Percentiles rank a stretch among this genome's conserved stretches.
These are phyloP conservation scores for Monosporascus sp. DNA, from an alignment of 2,329 filamentous ascomycete genomes.

Conservation along the genomic window DNA sequence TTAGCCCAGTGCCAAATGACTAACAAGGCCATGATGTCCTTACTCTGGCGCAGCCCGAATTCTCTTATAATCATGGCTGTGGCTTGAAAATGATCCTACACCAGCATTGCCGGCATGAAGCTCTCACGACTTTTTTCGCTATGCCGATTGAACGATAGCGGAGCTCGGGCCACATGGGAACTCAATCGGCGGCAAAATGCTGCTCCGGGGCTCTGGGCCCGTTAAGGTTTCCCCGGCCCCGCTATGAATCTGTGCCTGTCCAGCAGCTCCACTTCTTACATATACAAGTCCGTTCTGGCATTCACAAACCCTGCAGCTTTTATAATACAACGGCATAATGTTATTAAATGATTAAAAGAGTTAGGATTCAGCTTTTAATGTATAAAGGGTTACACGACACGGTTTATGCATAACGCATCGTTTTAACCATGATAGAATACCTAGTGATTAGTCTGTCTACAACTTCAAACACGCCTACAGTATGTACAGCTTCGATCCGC, in stretches of 20 bases:
- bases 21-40: background rate
- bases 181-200: background rate
- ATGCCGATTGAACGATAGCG: background rate
- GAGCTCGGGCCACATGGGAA: background rate
- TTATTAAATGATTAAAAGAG: too few species aligned
- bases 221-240: too few species aligned
- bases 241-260: too few species aligned
- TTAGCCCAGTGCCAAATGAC: background rate
- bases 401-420: too few species aligned
- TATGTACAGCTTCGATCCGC: background rate
- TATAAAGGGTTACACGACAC: too few species aligned
- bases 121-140: slow-evolving; percentile 7
- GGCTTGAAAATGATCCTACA: background rate
- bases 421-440: too few species aligned
- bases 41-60: slow-evolving; percentile 25
- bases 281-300: too few species aligned
- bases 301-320: too few species aligned
- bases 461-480: background rate
- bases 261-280: too few species aligned
- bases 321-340: too few species aligned
- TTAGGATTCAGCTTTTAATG: too few species aligned
- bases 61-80: slow-evolving; percentile 28
- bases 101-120: slow-evolving; percentile 1
- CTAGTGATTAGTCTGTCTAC: background rate
- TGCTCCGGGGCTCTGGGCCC: background rate